Percentiles rank a stretch among this genome's conserved stretches.
These are phyloP conservation scores for Hypomontagnella monticulosa DNA, from an alignment of 495 filamentous ascomycete species.

Conservation along the genomic window DNA sequence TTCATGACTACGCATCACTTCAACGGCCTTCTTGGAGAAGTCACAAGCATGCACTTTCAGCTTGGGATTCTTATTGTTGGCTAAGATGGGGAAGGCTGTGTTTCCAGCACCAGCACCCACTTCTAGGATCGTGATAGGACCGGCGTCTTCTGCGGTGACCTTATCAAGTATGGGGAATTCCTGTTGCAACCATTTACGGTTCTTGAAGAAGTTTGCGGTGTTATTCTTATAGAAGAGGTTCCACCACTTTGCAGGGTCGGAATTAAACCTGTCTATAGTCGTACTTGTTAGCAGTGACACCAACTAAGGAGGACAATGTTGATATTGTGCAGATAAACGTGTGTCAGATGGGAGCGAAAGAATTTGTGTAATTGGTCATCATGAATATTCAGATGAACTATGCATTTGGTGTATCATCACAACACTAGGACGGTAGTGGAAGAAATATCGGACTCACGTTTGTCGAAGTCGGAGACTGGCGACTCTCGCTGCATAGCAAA, in stretches of 20 bases:
- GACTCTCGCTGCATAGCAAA: constrained; percentile 81
- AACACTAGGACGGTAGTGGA: constrained; percentile 38
- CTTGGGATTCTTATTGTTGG: constrained; percentile 78
- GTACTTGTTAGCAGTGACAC: constrained; percentile 45
- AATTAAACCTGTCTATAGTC: constrained; percentile 76
- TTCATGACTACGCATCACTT: constrained; percentile 81
- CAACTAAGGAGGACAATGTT: constrained; percentile 3
- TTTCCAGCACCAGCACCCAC: constrained; percentile 96
- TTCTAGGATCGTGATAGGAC: constrained; percentile 76
- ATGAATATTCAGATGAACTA: constrained; percentile 69
- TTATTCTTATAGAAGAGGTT: constrained; percentile 97
- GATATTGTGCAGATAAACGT: constrained; percentile 22
- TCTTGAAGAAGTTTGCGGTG: constrained; percentile 95
- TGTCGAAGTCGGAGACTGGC: constrained; percentile 89
- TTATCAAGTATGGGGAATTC: constrained; percentile 87
- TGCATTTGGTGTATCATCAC: constrained; percentile 68
- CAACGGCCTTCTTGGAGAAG: constrained; percentile 89
- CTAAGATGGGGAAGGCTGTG: constrained; percentile 89
- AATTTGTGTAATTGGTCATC: constrained; percentile 63
- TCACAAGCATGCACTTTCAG: constrained; percentile 91
- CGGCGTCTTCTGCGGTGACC: constrained; percentile 70
- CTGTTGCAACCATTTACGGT: constrained; percentile 94
- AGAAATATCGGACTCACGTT: constrained; percentile 57
- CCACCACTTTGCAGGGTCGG: constrained; percentile 93
- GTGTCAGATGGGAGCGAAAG: constrained; percentile 74